Evolutionary conservation across 2,329 filamentous ascomycete genomes (phyloP), one percentile per base, ranked within the genome.

Genomic region (Monosporascus sp.): DNA sequence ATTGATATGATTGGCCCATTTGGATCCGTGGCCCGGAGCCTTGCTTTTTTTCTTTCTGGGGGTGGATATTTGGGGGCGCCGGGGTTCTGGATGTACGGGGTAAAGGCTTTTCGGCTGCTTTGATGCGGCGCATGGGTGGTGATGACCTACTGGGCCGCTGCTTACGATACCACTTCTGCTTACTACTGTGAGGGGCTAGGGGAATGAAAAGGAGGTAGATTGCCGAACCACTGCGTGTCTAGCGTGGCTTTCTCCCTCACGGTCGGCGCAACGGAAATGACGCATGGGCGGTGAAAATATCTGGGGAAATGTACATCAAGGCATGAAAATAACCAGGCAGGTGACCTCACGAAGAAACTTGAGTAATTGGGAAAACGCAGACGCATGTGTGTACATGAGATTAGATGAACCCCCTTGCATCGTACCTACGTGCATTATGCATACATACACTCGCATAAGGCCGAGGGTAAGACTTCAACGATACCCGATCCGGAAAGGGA

Each of bases 1-100:
- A 14, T 15, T 22, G 43, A 14, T 44, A 53, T 49, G 52, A 55
- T 56, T 53, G 53, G 53, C 18, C 53, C 50, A 49, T 37, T 50
- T 54, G 47, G 27, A 15, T 38, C 48, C 50, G 11, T 53, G 47
- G 27, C 22, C 39, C 31, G 36, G 54, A 48, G 36, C 46, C 38
- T 55, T 24, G 25, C 24, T 3, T 39, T 49, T 43, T 36, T 41
- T 48, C 43, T 45, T 48, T 45, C n/a, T 37, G 7, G 24, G 17
- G n/a, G 43, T 25, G 24, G 43, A 4, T 7, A 7, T 46, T 46
- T 31, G 43, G 43, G 43, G 24, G 43, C 43, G 24, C 24, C 22
- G 43, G 43, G 15, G n/a, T 31, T 27, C 17, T 46, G 43, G 43
- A 46, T 46, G 5, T 31, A 46, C 43, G 43, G 24, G 25, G 25